phyloP scores from a whole-genome alignment of 441 rosid genomes.

The Syzygium malaccense region DNA sequence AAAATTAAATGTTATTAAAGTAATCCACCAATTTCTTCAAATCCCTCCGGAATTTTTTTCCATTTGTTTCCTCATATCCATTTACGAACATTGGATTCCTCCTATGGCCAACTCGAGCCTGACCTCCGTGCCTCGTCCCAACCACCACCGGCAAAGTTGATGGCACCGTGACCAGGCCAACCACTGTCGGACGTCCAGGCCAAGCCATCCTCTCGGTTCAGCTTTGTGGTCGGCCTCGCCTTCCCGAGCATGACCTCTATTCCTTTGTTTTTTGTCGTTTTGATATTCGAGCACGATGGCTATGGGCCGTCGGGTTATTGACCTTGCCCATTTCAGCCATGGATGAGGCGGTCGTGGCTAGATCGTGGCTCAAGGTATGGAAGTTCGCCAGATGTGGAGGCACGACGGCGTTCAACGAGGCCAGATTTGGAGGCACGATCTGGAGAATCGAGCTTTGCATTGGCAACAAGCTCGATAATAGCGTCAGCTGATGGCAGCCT shows the following conservation, averaged over 20 bases:
- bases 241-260: background rate
- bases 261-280: background rate
- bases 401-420: fast-evolving
- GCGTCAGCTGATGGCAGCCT: fast-evolving
- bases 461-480: fast-evolving
- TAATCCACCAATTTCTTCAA: background rate
- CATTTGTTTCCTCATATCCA: background rate
- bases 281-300: background rate
- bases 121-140: fast-evolving
- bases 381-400: background rate
- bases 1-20: background rate
- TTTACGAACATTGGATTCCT: background rate
- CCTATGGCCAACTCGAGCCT: background rate
- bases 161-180: background rate
- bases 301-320: fast-evolving
- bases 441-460: fast-evolving
- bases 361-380: background rate
- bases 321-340: background rate
- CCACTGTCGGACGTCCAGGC: background rate
- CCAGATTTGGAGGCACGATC: fast-evolving
- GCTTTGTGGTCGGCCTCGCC: background rate
- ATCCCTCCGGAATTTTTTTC: fast-evolving
- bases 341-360: background rate
- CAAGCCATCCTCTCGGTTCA: background rate
- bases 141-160: background rate